Conservation (phyloP, 495 filamentous ascomycete species). For the Tuber calosporum region DNA sequence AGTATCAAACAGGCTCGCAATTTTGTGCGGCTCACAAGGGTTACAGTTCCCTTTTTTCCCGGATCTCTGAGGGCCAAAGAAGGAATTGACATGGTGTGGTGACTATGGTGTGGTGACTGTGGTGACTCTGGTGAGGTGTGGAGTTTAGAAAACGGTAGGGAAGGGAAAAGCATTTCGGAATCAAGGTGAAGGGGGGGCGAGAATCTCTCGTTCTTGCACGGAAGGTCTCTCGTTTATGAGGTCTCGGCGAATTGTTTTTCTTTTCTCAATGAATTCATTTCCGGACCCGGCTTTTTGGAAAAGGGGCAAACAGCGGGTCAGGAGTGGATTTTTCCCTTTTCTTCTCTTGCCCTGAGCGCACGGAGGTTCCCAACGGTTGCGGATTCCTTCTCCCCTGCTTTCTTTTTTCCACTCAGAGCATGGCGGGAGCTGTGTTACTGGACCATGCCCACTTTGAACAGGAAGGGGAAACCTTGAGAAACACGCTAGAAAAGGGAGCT, state of each 20-base stretch:
- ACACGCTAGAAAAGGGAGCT: conserved; percentile 20
- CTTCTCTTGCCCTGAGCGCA: conserved; percentile 15
- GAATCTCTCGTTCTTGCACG: neutral
- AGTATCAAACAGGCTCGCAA: conserved; percentile 34
- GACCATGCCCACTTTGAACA: conserved; percentile 23
- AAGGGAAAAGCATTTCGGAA: conserved; percentile 22
- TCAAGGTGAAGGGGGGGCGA: conserved; percentile 19
- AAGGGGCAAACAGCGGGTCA: conserved; percentile 20
- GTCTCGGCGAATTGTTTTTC: conserved; percentile 19
- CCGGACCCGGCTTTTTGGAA: conserved; percentile 34
- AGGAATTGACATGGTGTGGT: neutral
- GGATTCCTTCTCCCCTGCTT: conserved; percentile 3
- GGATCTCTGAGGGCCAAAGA: conserved; percentile 23
- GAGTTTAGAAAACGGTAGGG: conserved; percentile 8
- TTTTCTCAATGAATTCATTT: conserved; percentile 24
- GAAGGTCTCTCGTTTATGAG: neutral
- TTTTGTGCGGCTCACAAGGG: conserved; percentile 30
- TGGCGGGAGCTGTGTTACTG: conserved; percentile 34
- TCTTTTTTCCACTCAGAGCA: conserved; percentile 5
- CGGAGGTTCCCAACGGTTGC: conserved; percentile 23
- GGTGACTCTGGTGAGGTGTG: conserved; percentile 15
- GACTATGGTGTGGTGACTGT: too few species aligned
- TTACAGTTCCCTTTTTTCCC: conserved; percentile 30
- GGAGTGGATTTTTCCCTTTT: conserved; percentile 8
- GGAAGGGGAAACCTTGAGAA: conserved; percentile 14